A percentile compares a stretch with the other conserved stretches of the same genome.
phyloP scores from a whole-genome alignment of 2,329 filamentous ascomycete genomes.

The Cladosporium sp. region DNA sequence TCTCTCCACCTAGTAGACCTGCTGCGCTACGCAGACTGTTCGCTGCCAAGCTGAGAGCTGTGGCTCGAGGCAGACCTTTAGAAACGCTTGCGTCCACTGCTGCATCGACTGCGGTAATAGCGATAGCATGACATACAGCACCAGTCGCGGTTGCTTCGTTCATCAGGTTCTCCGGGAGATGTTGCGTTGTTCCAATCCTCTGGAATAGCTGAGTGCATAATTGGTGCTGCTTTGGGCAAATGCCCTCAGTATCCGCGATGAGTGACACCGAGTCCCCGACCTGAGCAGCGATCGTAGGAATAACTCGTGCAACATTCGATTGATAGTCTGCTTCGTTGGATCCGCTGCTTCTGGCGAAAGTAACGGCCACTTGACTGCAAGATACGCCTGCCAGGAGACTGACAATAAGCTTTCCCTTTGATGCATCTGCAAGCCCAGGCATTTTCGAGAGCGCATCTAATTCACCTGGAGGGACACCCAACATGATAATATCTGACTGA shows the following conservation, averaged over 20 bases:
- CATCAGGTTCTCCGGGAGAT: conserved; percentile 21
- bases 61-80: conserved; percentile 18
- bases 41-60: conserved; percentile 17
- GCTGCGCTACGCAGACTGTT: conserved; percentile 18
- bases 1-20: conserved; percentile 17
- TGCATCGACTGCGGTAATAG: conserved; percentile 21
- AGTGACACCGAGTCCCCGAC: conserved; percentile 19
- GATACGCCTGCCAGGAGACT: conserved; percentile 20
- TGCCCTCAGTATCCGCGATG: conserved; percentile 16
- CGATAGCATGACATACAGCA: conserved; percentile 23
- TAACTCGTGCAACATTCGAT: conserved; percentile 15
- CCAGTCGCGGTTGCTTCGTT: conserved; percentile 21
- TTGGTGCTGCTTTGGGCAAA: background rate
- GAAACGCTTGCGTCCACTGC: conserved; percentile 23
- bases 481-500: conserved; percentile 16
- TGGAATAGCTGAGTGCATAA: conserved; percentile 6
- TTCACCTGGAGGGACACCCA: conserved; percentile 18
- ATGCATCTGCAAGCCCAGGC: conserved; percentile 11
- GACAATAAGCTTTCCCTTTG: conserved; percentile 17
- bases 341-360: background rate
- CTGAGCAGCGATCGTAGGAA: conserved; percentile 19
- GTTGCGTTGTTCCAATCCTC: conserved; percentile 16
- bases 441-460: conserved; percentile 12
- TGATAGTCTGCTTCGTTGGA: conserved; percentile 7
- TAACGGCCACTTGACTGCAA: conserved; percentile 14